A percentile compares a stretch with the other conserved stretches of the same genome.
phyloP scores from a whole-genome alignment of 345 rosid species.

The Eucalyptus cloeziana region DNA sequence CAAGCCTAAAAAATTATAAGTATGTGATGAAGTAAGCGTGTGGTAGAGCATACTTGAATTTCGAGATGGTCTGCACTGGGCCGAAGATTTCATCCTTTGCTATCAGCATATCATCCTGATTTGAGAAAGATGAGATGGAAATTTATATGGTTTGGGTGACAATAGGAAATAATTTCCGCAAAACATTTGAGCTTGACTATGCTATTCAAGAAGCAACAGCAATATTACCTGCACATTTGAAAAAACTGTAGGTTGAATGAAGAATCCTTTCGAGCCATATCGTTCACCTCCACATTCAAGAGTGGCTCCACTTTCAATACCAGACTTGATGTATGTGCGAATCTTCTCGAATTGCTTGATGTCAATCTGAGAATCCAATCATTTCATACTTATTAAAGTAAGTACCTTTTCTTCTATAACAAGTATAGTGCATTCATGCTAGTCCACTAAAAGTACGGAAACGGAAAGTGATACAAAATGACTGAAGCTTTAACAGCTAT shows the following conservation, averaged over 20 bases:
- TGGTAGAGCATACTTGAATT: conserved; percentile 43
- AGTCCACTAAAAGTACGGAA: background rate
- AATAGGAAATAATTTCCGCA: background rate
- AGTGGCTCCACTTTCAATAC: conserved; percentile 78
- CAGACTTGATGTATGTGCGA: conserved; percentile 47
- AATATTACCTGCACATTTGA: conserved; percentile 60
- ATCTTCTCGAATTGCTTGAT: conserved; percentile 63
- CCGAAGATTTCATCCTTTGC: conserved; percentile 94
- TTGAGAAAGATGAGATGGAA: background rate
- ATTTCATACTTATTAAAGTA: background rate
- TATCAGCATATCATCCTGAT: conserved; percentile 87
- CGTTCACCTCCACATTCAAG: conserved; percentile 79
- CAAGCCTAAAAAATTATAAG: background rate
- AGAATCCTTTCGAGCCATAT: conserved; percentile 64
- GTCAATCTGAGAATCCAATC: conserved; percentile 39
- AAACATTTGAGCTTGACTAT: background rate
- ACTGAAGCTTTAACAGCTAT: background rate
- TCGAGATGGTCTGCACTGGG: conserved; percentile 82
- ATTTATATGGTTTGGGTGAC: background rate
- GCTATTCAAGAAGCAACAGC: background rate
- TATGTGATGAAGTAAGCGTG: background rate
- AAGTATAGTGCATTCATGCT: background rate
- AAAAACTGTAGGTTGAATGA: conserved; percentile 90
- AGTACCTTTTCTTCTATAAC: background rate
- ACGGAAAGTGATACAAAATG: background rate